Evolutionary conservation across 176 grass and related monocot species (phyloP), one percentile per base, ranked within the genome.

Genomic region (Carex cristatella): DNA sequence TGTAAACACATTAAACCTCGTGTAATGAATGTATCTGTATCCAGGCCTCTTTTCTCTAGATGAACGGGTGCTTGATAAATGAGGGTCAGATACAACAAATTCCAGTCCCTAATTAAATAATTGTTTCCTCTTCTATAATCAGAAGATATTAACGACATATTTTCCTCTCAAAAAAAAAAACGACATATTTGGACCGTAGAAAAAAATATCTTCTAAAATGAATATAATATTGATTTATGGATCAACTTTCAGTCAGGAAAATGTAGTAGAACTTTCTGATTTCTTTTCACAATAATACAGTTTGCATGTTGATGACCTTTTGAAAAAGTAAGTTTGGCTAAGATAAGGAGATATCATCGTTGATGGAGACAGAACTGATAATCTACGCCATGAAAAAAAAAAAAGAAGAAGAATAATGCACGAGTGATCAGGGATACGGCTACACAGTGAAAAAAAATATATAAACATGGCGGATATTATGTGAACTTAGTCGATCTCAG

Each of bases 1-100:
- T 61, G 74, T 78, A 78, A 62, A 83, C 58, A 83, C 81, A 83
- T 83, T 83, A 32, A 83, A 83, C 81, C 81, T 63, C 38, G 40
- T 69, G 81, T 31, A 51, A 83, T 53, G 15, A 82, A 82, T 82
- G 37, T 65, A 61, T 65, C 61, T 65, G 59, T 38, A 42, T 63
- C 42, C 10, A 27, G 10, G 11, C 79, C n/a, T 68, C 4, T 33
- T 65, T 64, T 74, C 31, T 35, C 31, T 38, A 37, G 27, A 80
- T 63, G 79, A 81, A 81, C n/a, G 32, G 79, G 31, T 81, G 79
- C 79, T 37, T 81, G 5, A 30, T 81, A 62, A 44, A 33, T 81
- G 53, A 57, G 48, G 49, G 38, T 23, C 12, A 2, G 10, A n/a
- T 79, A 23, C 31, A 40, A 35, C 30, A 61, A 61, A 64, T 64